Conservation (phyloP, 495 filamentous ascomycete species). For the Xylaria grammica region DNA sequence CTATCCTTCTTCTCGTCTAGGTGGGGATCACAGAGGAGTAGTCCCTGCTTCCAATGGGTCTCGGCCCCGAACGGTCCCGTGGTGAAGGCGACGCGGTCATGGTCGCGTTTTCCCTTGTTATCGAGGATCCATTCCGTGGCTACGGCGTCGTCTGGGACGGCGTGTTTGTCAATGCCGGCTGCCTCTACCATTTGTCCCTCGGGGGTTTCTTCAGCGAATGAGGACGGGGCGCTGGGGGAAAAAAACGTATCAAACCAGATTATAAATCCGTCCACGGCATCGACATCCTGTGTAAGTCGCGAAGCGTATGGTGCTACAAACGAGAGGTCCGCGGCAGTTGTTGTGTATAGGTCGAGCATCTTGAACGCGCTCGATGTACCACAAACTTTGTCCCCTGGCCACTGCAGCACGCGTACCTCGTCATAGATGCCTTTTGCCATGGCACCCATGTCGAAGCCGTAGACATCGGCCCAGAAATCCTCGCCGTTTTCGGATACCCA, state of each 20-base stretch:
- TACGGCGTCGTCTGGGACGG: conserved; percentile 21
- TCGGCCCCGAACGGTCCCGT: conserved; percentile 75
- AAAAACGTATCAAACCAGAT: conserved; percentile 86
- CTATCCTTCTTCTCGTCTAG: conserved; percentile 32
- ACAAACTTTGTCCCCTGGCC: conserved; percentile 72
- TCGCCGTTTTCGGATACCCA: conserved; percentile 87
- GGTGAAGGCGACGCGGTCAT: conserved; percentile 68
- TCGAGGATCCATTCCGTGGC: conserved; percentile 10
- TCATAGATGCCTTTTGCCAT: conserved; percentile 84
- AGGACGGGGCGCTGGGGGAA: conserved; percentile 40
- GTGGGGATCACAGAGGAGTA: conserved; percentile 53
- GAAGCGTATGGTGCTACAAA: conserved; percentile 71
- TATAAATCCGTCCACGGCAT: conserved; percentile 73
- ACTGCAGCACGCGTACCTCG: conserved; percentile 71
- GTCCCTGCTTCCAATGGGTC: conserved; percentile 89
- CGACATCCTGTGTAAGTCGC: conserved; percentile 53
- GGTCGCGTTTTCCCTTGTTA: conserved; percentile 32
- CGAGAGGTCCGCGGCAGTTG: conserved; percentile 71
- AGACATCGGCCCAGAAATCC: conserved; percentile 96
- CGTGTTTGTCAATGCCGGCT: conserved; percentile 19
- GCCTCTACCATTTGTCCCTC: conserved; percentile 28
- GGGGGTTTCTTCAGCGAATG: background rate
- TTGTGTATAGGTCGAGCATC: conserved; percentile 82
- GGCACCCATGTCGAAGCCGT: conserved; percentile 94
- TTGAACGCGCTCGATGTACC: conserved; percentile 74